Base-by-base conservation (phyloP, 169 alveolate species). In the Theileria parva region DNA sequence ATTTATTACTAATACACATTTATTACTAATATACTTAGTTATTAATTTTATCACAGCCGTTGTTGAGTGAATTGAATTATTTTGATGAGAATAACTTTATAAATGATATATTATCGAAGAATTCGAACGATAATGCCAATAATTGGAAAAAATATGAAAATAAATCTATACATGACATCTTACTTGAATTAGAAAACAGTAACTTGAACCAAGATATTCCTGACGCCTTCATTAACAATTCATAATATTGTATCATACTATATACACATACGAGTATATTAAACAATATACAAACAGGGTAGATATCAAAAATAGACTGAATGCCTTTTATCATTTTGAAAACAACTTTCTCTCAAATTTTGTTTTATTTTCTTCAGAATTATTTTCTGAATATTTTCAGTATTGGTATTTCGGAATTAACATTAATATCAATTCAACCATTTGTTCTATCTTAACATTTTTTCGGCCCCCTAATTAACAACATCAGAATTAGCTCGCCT, bases 81-180 rank as follows among this genome's bases (percentile, higher is more conserved):
- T 23, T 71, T 30, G 74, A 77, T 34, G 55, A 65, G 32, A 53
- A n/a, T 30, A 44, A 19, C 69, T 84, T 53, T n/a, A 48, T 81
- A 27, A 59, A 25, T 23, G 60, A 73, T 17, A 23, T 65, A 17
- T 27, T 81, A 12, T 30, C 21, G 17, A 50, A 23, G 51, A 74
- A 81, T 51, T 77, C 88, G 11, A 53, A 48, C 9, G 74, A 74
- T 25, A 81, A 81, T 30, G 68, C 76, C 3, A 73, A 81, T 15
- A 51, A 64, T 11, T 81, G 88, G 88, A 81, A 72, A 57, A 66
- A 69, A 13, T 25, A 68, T 66, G 69, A 74, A 19, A 55, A 68
- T 63, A 23, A 79, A 34, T 17, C 23, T 1, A n/a, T 81, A 27
- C 80, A n/a, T 23, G 88, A 81, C n/a, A 81, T 81, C 23, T 30